Percentiles rank a stretch among this genome's conserved stretches.
Conservation (phyloP, 2,329 filamentous ascomycete genomes). For the Fonsecaea pugnacius region DNA sequence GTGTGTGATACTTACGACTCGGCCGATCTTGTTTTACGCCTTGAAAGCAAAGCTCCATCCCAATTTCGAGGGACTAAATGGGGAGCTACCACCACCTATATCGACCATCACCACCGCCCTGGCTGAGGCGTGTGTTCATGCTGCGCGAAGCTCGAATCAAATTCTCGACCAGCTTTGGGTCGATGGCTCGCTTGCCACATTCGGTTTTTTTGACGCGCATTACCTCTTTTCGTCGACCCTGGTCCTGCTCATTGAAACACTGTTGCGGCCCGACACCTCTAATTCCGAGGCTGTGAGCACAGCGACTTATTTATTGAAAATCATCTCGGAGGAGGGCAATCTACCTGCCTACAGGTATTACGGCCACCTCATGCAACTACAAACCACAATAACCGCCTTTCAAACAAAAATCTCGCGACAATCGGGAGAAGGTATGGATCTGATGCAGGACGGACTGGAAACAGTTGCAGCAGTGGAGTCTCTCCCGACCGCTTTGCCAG, state of each 20-base stretch:
- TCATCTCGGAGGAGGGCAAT: constrained; percentile 14
- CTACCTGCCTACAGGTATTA: constrained; percentile 3
- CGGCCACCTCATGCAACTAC: neutral
- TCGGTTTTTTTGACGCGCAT: constrained; percentile 13
- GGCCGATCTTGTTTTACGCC: constrained; percentile 60
- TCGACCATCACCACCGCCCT: constrained; percentile 2
- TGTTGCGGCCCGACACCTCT: constrained; percentile 5
- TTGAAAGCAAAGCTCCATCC: constrained; percentile 45
- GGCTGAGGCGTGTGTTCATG: constrained; percentile 3
- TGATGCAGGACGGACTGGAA: no score
- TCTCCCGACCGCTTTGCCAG: no score
- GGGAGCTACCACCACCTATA: neutral
- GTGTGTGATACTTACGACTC: constrained; percentile 61
- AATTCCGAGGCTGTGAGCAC: constrained; percentile 15
- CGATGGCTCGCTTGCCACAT: constrained; percentile 7
- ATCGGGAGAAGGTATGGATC: neutral
- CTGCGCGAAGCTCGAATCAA: constrained; percentile 5
- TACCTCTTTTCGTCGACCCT: constrained; percentile 19
- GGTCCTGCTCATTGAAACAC: constrained; percentile 11
- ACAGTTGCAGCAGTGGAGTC: no score
- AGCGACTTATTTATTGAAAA: constrained; percentile 10
- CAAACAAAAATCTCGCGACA: neutral
- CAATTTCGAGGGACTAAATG: neutral
- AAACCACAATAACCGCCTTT: neutral
- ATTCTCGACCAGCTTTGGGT: constrained; percentile 15